phyloP scores from a whole-genome alignment of 495 filamentous ascomycete genomes.

The Hypoxylon trugodes region DNA sequence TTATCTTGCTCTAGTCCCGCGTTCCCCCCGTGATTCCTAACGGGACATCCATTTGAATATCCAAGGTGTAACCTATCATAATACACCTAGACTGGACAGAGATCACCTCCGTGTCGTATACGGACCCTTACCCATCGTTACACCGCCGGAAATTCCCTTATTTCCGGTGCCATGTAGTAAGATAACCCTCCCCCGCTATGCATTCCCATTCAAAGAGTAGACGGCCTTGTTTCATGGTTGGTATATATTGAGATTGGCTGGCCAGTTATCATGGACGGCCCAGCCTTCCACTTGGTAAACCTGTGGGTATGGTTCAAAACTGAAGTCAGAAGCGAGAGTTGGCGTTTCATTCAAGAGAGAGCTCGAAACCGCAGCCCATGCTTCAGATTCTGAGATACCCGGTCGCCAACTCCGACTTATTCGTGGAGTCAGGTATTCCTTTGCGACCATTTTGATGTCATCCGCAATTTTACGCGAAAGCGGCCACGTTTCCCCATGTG shows the following conservation, averaged over 20 bases:
- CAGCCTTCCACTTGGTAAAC: conserved; percentile 31
- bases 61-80: conserved; percentile 3
- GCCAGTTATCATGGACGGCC: conserved; percentile 31
- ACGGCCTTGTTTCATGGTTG: conserved; percentile 22
- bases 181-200: conserved; percentile 4
- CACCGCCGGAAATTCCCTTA: conserved; percentile 15
- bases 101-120: conserved; percentile 6
- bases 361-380: conserved; percentile 29
- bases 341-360: conserved; percentile 22
- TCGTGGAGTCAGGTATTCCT: conserved; percentile 46
- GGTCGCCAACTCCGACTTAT: conserved; percentile 25
- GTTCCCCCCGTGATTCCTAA: conserved; percentile 1
- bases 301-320: conserved; percentile 33
- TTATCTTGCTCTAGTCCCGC: not conserved
- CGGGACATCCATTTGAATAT: not conserved
- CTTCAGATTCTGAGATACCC: conserved; percentile 25
- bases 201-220: not conserved
- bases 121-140: conserved; percentile 7
- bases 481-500: conserved; percentile 70
- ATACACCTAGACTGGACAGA: conserved; percentile 9
- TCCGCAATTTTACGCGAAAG: conserved; percentile 68
- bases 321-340: conserved; percentile 12
- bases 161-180: conserved; percentile 24
- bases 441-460: conserved; percentile 66
- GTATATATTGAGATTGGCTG: conserved; percentile 35